phyloP scores from a whole-genome alignment of 2,329 filamentous ascomycete species.

The Monilinia polystroma region DNA sequence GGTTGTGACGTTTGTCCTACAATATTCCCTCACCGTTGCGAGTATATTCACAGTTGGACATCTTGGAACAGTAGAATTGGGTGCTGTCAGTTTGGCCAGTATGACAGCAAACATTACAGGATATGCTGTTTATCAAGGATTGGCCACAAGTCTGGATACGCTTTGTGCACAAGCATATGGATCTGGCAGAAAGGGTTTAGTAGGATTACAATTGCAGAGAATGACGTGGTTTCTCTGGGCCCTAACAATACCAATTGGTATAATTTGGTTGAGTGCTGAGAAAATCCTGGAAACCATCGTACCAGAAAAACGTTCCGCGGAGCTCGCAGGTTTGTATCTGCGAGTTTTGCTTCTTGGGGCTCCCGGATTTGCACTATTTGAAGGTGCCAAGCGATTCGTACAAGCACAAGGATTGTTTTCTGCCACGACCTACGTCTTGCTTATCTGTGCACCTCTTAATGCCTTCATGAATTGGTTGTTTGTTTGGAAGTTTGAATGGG shows the following conservation, averaged over 20 bases:
- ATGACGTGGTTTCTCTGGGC: constrained; percentile 77
- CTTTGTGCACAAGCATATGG: constrained; percentile 93
- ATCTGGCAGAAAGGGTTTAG: constrained; percentile 83
- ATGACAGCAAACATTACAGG: constrained; percentile 82
- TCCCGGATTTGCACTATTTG: constrained; percentile 74
- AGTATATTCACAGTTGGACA: constrained; percentile 77
- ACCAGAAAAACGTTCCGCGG: constrained; percentile 68
- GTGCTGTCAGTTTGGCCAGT: constrained; percentile 65
- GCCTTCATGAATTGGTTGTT: constrained; percentile 76
- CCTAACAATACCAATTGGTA: constrained; percentile 68
- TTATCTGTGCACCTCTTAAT: constrained; percentile 75
- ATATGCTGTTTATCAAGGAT: constrained; percentile 75
- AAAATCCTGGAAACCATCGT: constrained; percentile 65
- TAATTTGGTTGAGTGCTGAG: constrained; percentile 70
- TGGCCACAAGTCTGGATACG: constrained; percentile 87
- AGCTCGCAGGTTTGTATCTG: constrained; percentile 71
- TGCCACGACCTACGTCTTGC: constrained; percentile 74
- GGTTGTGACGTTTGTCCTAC: constrained; percentile 71
- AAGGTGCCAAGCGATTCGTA: constrained; percentile 75
- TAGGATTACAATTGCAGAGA: constrained; percentile 78
- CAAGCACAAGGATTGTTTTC: constrained; percentile 80
- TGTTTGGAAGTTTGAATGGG: constrained; percentile 68
- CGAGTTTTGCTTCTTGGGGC: constrained; percentile 68
- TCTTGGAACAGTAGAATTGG: constrained; percentile 68
- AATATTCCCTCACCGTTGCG: constrained; percentile 81